Evolutionary conservation across 352 stramenopile genomes (phyloP).

Genomic region (Phytophthora melonis): DNA sequence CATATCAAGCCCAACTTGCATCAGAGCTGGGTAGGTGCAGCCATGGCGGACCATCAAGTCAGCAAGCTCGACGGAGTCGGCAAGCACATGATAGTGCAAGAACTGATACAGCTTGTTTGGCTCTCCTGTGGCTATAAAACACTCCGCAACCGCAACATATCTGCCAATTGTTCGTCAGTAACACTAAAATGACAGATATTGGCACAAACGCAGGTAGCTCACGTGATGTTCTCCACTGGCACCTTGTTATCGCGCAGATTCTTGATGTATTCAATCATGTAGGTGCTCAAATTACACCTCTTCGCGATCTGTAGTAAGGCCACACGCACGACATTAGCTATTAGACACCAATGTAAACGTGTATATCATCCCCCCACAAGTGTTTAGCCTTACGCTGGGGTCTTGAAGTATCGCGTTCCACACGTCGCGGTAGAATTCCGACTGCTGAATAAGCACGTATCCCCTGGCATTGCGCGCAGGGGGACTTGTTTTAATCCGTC

Average conservation of each 20-base stretch:
- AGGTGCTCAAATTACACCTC: slow-evolving; percentile 54
- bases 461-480: slow-evolving; percentile 51
- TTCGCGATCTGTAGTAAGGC: slow-evolving; percentile 45
- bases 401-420: slow-evolving; percentile 61
- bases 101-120: slow-evolving; percentile 72
- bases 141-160: slow-evolving; percentile 61
- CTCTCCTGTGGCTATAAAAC: slow-evolving; percentile 55
- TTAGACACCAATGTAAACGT: neutral
- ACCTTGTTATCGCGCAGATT: slow-evolving; percentile 59
- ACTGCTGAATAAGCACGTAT: slow-evolving; percentile 58
- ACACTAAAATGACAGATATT: neutral
- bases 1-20: slow-evolving; percentile 77
- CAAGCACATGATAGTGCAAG: slow-evolving; percentile 64
- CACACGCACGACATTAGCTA: neutral
- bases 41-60: slow-evolving; percentile 55
- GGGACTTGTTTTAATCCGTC: neutral
- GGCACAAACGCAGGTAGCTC: slow-evolving; percentile 21
- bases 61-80: slow-evolving; percentile 68
- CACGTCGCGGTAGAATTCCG: slow-evolving; percentile 66
- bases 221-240: slow-evolving; percentile 73
- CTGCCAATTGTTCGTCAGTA: slow-evolving; percentile 39
- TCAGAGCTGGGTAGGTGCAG: slow-evolving; percentile 35
- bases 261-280: slow-evolving; percentile 74
- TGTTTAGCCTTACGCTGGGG: slow-evolving; percentile 37
- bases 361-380: neutral